Evolutionary conservation across 1,284 basidiomycete genomes (phyloP), one percentile per base, ranked within the genome.

Genomic region (Ustilago sp.): DNA sequence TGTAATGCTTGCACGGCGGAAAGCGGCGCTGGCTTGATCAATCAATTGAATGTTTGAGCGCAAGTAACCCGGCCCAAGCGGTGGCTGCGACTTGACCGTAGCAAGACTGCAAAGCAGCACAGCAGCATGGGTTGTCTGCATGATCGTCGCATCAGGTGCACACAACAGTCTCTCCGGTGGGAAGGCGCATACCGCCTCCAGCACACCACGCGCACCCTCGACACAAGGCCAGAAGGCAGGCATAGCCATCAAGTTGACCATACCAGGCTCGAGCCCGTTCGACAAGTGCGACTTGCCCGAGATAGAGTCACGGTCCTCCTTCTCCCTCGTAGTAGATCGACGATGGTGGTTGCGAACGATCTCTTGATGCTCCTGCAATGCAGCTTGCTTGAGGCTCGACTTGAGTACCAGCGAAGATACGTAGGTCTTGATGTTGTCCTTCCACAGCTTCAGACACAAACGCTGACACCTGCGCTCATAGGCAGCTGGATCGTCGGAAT

Each of bases 221-320:
- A 78, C 71, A 51, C 75, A 78, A 41, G 75, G 67, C 75, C 75
- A 78, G 31, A 78, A 78, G 3, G 71, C 75, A 28, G 74, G 70
- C 74, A 77, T 78, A 2, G 64, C 61, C 71, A 77, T 77, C 13
- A 77, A 52, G 34, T 74, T 77, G 41, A 74, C 71, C 51, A 61
- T 68, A 7, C 75, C 75, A 5, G 67, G 67, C 52, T 74, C 70
- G 13, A 71, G 51, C 0, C 61, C 66, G 53, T 61, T 65, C 35
- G 61, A 68, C 3, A 63, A 60, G 4, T 65, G 59, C 50, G 67
- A 67, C 39, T 65, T 71, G 43, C 65, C 65, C 23, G 72, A 74
- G 31, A 71, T 28, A 31, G 76, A 74, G 8, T 72, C 68, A 38
- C 70, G 63, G 9, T 74, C 71, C 35, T 78, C 76, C 19, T 60